phyloP scores from a whole-genome alignment of 1,284 basidiomycete species.

The Binderoboletus segoi region DNA sequence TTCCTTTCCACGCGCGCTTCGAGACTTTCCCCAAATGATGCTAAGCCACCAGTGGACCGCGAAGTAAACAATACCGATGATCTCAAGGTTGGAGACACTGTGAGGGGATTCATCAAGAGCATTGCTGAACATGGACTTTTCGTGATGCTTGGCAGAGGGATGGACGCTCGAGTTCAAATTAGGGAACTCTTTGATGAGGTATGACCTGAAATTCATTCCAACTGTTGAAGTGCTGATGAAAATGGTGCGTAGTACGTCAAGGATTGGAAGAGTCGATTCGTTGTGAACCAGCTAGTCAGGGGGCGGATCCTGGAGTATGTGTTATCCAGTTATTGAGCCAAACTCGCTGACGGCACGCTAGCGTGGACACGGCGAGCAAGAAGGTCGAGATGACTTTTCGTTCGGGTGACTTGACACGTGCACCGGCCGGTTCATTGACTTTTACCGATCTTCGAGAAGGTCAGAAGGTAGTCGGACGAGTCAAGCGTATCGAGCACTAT shows the following conservation, averaged over 20 bases:
- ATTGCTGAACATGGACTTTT: constrained; percentile 90
- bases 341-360: constrained; percentile 36
- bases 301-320: constrained; percentile 80
- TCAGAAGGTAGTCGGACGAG: constrained; percentile 73
- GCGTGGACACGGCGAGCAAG: constrained; percentile 67
- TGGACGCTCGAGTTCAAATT: constrained; percentile 93
- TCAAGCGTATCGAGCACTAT: constrained; percentile 84
- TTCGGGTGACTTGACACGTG: constrained; percentile 54
- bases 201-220: constrained; percentile 6
- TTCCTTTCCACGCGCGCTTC: constrained; percentile 81
- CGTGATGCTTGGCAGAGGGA: constrained; percentile 78
- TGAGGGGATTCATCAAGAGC: constrained; percentile 90
- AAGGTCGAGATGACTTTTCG: constrained; percentile 90
- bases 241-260: constrained; percentile 74
- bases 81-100: constrained; percentile 70
- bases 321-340: constrained; percentile 2
- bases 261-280: constrained; percentile 90
- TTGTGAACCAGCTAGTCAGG: constrained; percentile 81
- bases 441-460: constrained; percentile 69
- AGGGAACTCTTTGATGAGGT: constrained; percentile 92
- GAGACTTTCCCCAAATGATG: constrained; percentile 55
- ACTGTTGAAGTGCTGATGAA: constrained; percentile 9
- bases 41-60: constrained; percentile 61
- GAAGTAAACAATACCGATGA: constrained; percentile 69
- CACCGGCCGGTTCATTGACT: constrained; percentile 43